Evolutionary conservation across 2,329 filamentous ascomycete genomes (phyloP).

Genomic region (Kalaharituber pfeilii): DNA sequence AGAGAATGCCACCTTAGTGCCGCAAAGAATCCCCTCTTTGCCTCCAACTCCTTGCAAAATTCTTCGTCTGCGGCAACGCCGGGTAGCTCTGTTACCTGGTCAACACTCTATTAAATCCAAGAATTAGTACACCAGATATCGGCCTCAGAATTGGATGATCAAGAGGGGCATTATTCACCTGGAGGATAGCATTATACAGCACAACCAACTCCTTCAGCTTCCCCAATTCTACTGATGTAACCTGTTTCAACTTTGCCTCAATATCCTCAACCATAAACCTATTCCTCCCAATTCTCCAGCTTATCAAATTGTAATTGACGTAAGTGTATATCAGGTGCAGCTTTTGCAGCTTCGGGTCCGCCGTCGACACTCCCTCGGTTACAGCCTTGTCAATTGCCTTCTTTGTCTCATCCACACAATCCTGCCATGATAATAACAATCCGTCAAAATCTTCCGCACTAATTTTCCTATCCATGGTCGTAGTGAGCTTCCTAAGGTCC

Average conservation of each 20-base stretch:
- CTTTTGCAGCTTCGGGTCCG: slow-evolving; percentile 76
- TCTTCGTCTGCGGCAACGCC: slow-evolving; percentile 70
- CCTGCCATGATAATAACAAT: slow-evolving; percentile 76
- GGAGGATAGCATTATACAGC: slow-evolving; percentile 60
- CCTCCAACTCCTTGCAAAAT: slow-evolving; percentile 61
- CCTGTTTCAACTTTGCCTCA: slow-evolving; percentile 26
- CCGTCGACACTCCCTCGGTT: slow-evolving; percentile 59
- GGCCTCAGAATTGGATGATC: background rate
- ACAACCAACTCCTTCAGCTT: slow-evolving; percentile 73
- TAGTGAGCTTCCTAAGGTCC: slow-evolving; percentile 20
- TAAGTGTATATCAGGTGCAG: slow-evolving; percentile 83
- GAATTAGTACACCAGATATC: background rate
- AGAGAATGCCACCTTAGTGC: slow-evolving; percentile 49
- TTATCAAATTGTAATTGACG: slow-evolving; percentile 84
- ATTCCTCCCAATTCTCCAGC: slow-evolving; percentile 88
- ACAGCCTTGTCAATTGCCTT: slow-evolving; percentile 62
- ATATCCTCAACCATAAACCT: slow-evolving; percentile 55
- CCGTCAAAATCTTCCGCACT: slow-evolving; percentile 78
- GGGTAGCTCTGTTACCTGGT: slow-evolving; percentile 74
- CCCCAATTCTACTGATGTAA: slow-evolving; percentile 47
- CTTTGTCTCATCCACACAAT: slow-evolving; percentile 85
- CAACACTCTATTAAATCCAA: slow-evolving; percentile 51
- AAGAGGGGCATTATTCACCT: slow-evolving; percentile 11
- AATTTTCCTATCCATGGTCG: slow-evolving; percentile 37
- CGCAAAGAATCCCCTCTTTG: slow-evolving; percentile 66